A percentile compares a stretch with the other conserved stretches of the same genome.
These are phyloP conservation scores for Clonostachys byssicola DNA, from an alignment of 2,329 filamentous ascomycete species.

Conservation along the genomic window DNA sequence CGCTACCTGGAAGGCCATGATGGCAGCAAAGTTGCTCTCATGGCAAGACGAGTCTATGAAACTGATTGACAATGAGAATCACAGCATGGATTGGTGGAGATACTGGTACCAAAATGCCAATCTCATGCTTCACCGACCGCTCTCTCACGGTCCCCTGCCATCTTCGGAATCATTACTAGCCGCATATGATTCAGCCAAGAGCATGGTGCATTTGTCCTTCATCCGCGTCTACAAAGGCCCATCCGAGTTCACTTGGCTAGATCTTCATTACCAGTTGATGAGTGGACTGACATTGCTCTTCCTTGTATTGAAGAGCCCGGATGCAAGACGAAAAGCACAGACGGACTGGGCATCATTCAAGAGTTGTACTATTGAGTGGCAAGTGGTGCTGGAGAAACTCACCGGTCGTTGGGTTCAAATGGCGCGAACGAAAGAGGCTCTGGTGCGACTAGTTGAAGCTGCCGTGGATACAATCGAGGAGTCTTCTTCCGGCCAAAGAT, in stretches of 20 bases:
- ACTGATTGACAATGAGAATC: neutral
- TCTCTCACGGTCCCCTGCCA: conserved; percentile 4
- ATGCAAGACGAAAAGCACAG: conserved; percentile 3
- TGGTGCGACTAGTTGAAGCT: conserved; percentile 6
- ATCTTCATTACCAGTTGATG: conserved; percentile 14
- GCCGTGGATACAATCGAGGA: conserved; percentile 5
- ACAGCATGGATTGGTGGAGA: conserved; percentile 9
- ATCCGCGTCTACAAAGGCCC: conserved; percentile 7
- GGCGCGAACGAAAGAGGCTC: conserved; percentile 4
- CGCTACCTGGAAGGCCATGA: too few relatives aligned
- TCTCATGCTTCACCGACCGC: conserved; percentile 12
- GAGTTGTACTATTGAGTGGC: conserved; percentile 13
- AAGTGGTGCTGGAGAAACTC: conserved; percentile 8
- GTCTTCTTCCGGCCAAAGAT: too few relatives aligned
- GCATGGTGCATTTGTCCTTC: conserved; percentile 12
- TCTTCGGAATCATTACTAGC: conserved; percentile 3
- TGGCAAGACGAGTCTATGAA: neutral
- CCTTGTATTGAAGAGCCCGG: conserved; percentile 7
- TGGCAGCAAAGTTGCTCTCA: neutral
- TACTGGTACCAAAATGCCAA: conserved; percentile 13
- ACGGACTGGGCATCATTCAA: conserved; percentile 12
- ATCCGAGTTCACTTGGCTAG: conserved; percentile 12
- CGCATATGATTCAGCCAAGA: conserved; percentile 10
- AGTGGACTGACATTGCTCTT: conserved; percentile 14
- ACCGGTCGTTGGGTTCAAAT: conserved; percentile 9